Evolutionary conservation across 805 yeast species (phyloP), one percentile per base, ranked within the genome.

Genomic region (Saturnispora besseyi): DNA sequence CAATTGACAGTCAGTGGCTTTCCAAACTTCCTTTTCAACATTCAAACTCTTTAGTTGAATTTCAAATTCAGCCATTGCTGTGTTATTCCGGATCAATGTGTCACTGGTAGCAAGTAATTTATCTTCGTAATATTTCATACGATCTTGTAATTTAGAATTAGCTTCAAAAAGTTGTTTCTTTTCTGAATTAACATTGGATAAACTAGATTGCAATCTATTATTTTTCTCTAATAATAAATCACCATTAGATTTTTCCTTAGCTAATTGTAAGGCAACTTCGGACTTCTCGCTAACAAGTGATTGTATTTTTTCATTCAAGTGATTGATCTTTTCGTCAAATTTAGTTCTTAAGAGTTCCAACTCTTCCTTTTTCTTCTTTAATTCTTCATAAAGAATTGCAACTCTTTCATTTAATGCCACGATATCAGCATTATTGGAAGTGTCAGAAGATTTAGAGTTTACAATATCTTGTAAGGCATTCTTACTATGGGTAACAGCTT

Each of bases 401-500:
- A 58, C 66, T 59, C 56, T 62, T 58, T 52, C 62, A 58, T 49
- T 49, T 28, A 44, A 37, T 30, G 51, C 49, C 43, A 53, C 52
- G 36, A 40, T 46, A 51, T 55, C 49, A 63, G 32, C 33, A 15
- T 55, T 54, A 18, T 53, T 44, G 9, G 51, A 31, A 8, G 42
- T 44, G 13, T 40, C 41, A 0, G 41, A 36, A 8, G 59, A 60
- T 41, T n/a, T n/a, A 18, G 59, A 80, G 73, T 61, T 59, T 9
- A 62, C 51, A 49, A 64, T 49, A 26, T 59, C 55, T 47, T 64
- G 67, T 57, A 82, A 74, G 68, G 81, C 77, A 57, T 89, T 95
- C 49, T 89, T 76, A 62, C 87, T 95, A 53, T 79, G 75, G 4
- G 74, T 67, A 2, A 78, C 72, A 1, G 83, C 74, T 10, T 71